A percentile compares a stretch with the other conserved stretches of the same genome.
phyloP scores from a whole-genome alignment of 306 rosid genomes.

The Lathyrus oleraceus region DNA sequence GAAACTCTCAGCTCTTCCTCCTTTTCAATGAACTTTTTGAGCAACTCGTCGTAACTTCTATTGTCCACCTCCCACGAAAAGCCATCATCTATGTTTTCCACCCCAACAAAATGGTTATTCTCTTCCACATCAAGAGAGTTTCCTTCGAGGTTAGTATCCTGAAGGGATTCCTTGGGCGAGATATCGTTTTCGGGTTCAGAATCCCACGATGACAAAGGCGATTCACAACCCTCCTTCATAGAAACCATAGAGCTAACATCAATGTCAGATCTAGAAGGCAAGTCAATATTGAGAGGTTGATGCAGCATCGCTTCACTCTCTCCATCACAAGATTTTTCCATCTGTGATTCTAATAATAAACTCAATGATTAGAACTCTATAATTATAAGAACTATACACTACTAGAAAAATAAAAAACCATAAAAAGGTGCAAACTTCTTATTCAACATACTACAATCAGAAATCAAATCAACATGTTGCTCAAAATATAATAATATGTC shows the following conservation, averaged over 20 bases:
- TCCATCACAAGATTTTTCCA: constrained; percentile 50
- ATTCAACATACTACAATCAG: too few species aligned
- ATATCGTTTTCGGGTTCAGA: constrained; percentile 54
- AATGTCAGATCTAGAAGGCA: constrained; percentile 53
- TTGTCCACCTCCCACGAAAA: constrained; percentile 27
- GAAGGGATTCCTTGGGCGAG: constrained; percentile 36
- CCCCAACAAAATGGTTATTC: constrained; percentile 30
- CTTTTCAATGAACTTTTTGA: constrained; percentile 30
- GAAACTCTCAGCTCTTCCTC: constrained; percentile 53
- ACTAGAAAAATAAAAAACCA: not conserved
- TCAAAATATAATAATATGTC: too few species aligned
- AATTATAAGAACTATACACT: not conserved
- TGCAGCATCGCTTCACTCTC: constrained; percentile 24
- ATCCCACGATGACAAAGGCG: constrained; percentile 53
- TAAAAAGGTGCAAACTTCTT: not conserved
- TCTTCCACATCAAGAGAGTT: constrained; percentile 47
- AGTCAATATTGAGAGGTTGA: constrained; percentile 47
- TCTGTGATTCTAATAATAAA: constrained; percentile 28
- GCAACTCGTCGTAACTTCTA: constrained; percentile 43
- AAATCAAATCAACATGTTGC: too few species aligned
- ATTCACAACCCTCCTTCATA: constrained; percentile 47
- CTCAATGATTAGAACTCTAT: constrained; percentile 17
- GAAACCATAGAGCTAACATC: constrained; percentile 56
- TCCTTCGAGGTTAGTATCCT: constrained; percentile 26
- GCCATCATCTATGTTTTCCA: constrained; percentile 33